Evolutionary conservation across 345 rosid genomes (phyloP), one percentile per base, ranked within the genome.

Genomic region (Hibiscus mutabilis): DNA sequence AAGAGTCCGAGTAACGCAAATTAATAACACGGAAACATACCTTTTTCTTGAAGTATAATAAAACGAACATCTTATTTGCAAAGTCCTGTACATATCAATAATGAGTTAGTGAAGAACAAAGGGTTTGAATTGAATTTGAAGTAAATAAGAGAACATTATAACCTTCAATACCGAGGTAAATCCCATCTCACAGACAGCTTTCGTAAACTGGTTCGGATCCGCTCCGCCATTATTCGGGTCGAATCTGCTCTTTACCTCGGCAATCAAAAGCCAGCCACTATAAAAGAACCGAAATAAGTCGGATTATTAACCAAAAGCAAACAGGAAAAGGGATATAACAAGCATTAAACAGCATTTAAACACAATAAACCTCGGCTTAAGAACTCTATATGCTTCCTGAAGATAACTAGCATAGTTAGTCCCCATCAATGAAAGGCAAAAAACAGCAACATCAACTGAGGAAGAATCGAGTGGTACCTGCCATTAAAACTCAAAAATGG

Each of bases 361-460:
- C 60, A 56, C 46, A 58, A 37, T 44, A 70, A 49, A 95, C 99
- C 93, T 85, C 70, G 97, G 88, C 81, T 90, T 90, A 77, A 95
- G 97, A 74, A 95, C 97, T 78, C 97, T 79, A 77, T 82, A 76
- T 8, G 99, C 99, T 75, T 95, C 97, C 71, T 64, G 79, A 61
- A 95, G 85, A 86, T 77, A 95, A 74, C 82, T 90, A 29, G 85
- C 75, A 72, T 85, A 95, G 84, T 95, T 86, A 14, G 91, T 87
- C 53, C 99, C 99, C 99, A 95, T 92, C 71, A 92, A 82, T 40
- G 97, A 95, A 76, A 95, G 97, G 80, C 96, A 92, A 77, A 95
- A 95, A 70, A 92, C 96, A 37, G 91, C 89, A 74, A 89, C 91
- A 75, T 95, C 97, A 4, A 55, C 83, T 1, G 90, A 85, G n/a